These are phyloP conservation scores for Aeschynomene evenia DNA, from an alignment of 306 rosid genomes.

Conservation along the genomic window DNA sequence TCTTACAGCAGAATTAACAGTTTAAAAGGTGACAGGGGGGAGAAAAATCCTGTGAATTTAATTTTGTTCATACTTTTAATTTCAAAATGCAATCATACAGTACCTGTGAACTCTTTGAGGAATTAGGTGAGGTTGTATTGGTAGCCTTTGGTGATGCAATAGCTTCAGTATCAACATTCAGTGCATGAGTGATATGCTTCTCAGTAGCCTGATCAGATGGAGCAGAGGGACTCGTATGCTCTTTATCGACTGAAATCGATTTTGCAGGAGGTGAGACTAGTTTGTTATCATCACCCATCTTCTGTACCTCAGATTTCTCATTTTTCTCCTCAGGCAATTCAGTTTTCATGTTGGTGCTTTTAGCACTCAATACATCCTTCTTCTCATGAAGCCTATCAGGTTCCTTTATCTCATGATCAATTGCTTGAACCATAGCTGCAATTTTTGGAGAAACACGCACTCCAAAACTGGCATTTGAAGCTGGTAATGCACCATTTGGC, in stretches of 20 bases:
- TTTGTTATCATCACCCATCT: conserved; percentile 40
- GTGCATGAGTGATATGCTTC: conserved; percentile 41
- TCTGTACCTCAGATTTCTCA: conserved; percentile 50
- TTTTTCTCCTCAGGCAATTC: conserved; percentile 42
- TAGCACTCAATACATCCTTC: conserved; percentile 48
- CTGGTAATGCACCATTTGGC: conserved; percentile 38
- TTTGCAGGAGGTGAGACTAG: conserved; percentile 46
- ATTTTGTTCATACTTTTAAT: too few species aligned
- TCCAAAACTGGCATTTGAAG: conserved; percentile 52
- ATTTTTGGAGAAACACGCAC: conserved; percentile 61
- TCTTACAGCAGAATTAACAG: background rate
- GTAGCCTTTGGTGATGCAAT: conserved; percentile 45
- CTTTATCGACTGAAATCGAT: conserved; percentile 41
- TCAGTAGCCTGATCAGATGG: conserved; percentile 53
- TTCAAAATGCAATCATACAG: background rate
- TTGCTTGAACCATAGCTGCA: conserved; percentile 56
- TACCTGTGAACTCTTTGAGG: conserved; percentile 56
- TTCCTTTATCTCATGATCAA: conserved; percentile 65
- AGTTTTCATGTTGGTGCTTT: conserved; percentile 45
- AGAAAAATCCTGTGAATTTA: background rate
- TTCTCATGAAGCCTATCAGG: conserved; percentile 48
- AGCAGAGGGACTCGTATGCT: conserved; percentile 45
- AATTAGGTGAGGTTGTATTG: conserved; percentile 47
- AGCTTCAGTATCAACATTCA: conserved; percentile 44
- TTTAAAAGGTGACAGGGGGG: conserved; percentile 2